Conservation (phyloP, 352 stramenopile species). For the Phytopythium vexans region DNA sequence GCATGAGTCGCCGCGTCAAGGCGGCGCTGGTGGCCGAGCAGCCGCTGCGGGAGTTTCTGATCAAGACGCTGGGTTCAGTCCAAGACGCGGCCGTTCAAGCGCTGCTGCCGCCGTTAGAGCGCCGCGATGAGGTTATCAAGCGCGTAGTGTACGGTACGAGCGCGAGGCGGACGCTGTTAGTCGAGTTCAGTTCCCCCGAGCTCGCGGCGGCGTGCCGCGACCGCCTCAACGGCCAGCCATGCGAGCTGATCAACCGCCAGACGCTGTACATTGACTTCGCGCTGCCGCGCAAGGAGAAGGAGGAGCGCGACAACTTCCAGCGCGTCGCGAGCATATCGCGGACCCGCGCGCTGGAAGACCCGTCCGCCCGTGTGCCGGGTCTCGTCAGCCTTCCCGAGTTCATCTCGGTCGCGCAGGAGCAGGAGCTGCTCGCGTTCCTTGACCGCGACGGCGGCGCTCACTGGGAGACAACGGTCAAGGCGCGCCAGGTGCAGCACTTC, state of each 20-base stretch:
- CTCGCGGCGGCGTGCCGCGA: constrained; percentile 26
- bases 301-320: constrained; percentile 54
- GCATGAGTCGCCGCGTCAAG: constrained; percentile 69
- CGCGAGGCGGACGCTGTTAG: constrained; percentile 46
- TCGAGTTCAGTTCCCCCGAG: constrained; percentile 21
- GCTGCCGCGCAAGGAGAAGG: constrained; percentile 61
- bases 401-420: constrained; percentile 57
- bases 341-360: constrained; percentile 30
- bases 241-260: constrained; percentile 45
- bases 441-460: constrained; percentile 20
- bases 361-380: constrained; percentile 48
- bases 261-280: constrained; percentile 77
- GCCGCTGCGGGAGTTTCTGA: constrained; percentile 49
- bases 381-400: constrained; percentile 65
- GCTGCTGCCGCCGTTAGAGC: no score
- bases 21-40: constrained; percentile 41
- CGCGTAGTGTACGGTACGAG: constrained; percentile 58
- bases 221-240: constrained; percentile 56
- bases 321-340: constrained; percentile 59
- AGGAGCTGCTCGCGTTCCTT: constrained; percentile 47
- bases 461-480: constrained; percentile 76
- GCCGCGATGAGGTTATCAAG: constrained; percentile 15
- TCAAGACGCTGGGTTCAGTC: constrained; percentile 16
- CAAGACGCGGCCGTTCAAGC: not conserved
- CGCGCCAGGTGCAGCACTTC: constrained; percentile 87